These are phyloP conservation scores for Pichia heedii DNA, from an alignment of 805 yeast genomes.

Conservation along the genomic window DNA sequence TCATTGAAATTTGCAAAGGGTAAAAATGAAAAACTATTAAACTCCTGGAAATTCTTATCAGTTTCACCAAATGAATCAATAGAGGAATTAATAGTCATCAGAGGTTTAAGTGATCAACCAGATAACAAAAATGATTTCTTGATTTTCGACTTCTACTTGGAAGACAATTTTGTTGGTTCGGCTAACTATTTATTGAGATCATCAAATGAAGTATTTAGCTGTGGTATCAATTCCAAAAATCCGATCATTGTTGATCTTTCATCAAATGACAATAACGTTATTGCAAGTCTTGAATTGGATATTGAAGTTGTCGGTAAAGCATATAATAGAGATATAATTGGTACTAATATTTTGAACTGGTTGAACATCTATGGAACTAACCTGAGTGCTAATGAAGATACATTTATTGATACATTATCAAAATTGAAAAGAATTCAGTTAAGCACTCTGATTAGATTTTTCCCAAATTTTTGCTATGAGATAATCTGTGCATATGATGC, in stretches of 20 bases:
- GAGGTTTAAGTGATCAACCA: constrained; percentile 35
- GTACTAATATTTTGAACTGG: constrained; percentile 49
- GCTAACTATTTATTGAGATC: constrained; percentile 37
- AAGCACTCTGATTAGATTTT: constrained; percentile 45
- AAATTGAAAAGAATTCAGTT: constrained; percentile 47
- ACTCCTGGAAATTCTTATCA: constrained; percentile 63
- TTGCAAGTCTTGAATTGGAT: constrained; percentile 40
- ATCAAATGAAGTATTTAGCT: constrained; percentile 23
- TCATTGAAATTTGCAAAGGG: constrained; percentile 55
- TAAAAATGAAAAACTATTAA: constrained; percentile 44
- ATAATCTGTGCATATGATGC: constrained; percentile 27
- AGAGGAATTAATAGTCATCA: constrained; percentile 61
- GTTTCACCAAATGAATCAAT: constrained; percentile 62
- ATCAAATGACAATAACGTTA: constrained; percentile 33
- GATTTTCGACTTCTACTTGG: constrained; percentile 46
- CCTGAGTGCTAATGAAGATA: constrained; percentile 30
- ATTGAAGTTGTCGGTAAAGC: constrained; percentile 62
- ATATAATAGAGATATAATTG: constrained; percentile 48
- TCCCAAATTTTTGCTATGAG: constrained; percentile 43
- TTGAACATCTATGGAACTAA: constrained; percentile 37
- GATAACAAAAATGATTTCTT: constrained; percentile 45
- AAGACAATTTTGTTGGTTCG: constrained; percentile 55
- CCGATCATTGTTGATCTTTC: constrained; percentile 35
- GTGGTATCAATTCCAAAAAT: constrained; percentile 28
- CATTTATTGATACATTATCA: constrained; percentile 38